phyloP scores from a whole-genome alignment of 2,329 filamentous ascomycete species.

The Neopestalotiopsis clavispora region DNA sequence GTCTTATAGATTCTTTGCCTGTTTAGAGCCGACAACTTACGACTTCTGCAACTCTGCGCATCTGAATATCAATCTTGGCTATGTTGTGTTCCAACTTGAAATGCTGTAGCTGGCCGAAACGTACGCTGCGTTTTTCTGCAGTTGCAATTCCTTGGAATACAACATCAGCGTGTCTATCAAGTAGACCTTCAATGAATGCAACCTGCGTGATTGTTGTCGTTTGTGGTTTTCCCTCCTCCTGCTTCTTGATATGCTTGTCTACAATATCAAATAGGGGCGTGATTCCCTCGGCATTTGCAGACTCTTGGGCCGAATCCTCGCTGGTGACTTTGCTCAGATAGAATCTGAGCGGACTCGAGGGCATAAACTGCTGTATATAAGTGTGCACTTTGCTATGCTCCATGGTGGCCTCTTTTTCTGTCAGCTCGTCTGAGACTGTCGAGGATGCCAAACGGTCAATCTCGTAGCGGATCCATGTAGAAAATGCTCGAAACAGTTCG shows the following conservation, averaged over 20 bases:
- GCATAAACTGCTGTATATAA: constrained; percentile 77
- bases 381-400: constrained; percentile 74
- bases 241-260: constrained; percentile 52
- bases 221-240: constrained; percentile 49
- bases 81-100: constrained; percentile 49
- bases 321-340: constrained; percentile 60
- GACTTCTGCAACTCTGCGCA: constrained; percentile 46
- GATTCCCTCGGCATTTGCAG: constrained; percentile 48
- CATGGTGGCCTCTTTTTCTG: constrained; percentile 77
- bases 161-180: constrained; percentile 61
- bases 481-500: constrained; percentile 78
- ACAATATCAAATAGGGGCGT: constrained; percentile 53
- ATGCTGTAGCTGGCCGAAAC: constrained; percentile 63
- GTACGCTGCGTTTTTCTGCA: constrained; percentile 70
- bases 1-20: background rate
- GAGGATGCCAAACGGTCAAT: constrained; percentile 76
- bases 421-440: constrained; percentile 72
- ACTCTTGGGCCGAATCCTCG: constrained; percentile 56
- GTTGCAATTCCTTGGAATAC: constrained; percentile 73
- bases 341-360: constrained; percentile 65
- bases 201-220: constrained; percentile 62
- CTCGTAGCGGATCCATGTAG: constrained; percentile 81
- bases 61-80: constrained; percentile 61
- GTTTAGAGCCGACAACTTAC: constrained; percentile 33
- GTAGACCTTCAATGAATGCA: constrained; percentile 65